A percentile compares a stretch with the other conserved stretches of the same genome.
Evolutionary conservation across 2,329 filamentous ascomycete genomes (phyloP).

Genomic region (Sarocladium brachiariae): DNA sequence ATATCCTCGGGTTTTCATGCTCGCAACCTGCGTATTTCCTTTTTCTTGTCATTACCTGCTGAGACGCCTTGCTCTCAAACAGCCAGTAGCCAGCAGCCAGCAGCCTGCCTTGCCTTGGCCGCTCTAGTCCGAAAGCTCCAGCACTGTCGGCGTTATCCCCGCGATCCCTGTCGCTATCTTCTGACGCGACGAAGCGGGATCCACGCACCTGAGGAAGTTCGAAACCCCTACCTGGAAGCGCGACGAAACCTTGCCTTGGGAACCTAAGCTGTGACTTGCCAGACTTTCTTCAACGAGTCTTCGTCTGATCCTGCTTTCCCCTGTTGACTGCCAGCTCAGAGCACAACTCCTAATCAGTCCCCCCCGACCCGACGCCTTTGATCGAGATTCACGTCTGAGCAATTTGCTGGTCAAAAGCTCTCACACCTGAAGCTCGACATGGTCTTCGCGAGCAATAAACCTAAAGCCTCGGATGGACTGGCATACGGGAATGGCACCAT

Average conservation of each 20-base stretch:
- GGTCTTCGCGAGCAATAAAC: slow-evolving; percentile 20
- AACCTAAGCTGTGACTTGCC: background rate
- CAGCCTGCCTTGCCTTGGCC: too few relatives aligned
- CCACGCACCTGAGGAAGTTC: slow-evolving; percentile 8
- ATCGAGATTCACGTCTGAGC: background rate
- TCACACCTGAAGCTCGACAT: background rate
- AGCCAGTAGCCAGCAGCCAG: too few relatives aligned
- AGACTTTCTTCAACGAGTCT: background rate
- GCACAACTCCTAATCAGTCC: background rate
- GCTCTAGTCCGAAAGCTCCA: too few relatives aligned
- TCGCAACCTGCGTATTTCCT: background rate
- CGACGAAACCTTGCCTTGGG: slow-evolving; percentile 1
- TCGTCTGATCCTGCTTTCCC: background rate
- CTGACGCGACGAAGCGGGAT: background rate
- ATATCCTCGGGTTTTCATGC: background rate
- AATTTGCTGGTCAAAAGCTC: slow-evolving; percentile 9
- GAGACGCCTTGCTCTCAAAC: background rate
- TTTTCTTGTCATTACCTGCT: background rate
- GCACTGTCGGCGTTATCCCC: too few relatives aligned
- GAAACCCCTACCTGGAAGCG: slow-evolving; percentile 4
- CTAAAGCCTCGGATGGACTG: slow-evolving; percentile 33
- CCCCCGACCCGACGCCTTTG: background rate
- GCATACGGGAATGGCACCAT: slow-evolving; percentile 25
- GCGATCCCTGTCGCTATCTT: background rate
- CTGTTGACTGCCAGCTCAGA: background rate